A percentile compares a stretch with the other conserved stretches of the same genome.
These are phyloP conservation scores for Artemisia tridentata DNA, from an alignment of 129 eudicot genomes.

Conservation along the genomic window DNA sequence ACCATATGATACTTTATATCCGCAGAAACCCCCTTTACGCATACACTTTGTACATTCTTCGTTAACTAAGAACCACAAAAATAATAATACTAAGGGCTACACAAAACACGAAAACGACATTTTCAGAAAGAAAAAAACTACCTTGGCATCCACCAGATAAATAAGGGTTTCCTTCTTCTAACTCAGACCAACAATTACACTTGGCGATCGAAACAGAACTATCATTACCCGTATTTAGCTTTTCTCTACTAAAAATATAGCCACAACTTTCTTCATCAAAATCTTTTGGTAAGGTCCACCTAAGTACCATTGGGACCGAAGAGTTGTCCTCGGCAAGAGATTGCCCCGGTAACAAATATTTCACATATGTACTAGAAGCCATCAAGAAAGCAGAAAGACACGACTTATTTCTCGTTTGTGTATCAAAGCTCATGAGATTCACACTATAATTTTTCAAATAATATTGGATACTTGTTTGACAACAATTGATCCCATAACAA, in stretches of 20 bases:
- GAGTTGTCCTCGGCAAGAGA: not conserved
- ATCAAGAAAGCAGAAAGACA: conserved; percentile 29
- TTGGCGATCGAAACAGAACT: no score
- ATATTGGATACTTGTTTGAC: conserved; percentile 25
- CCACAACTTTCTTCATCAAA: conserved; percentile 2
- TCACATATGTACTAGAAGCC: conserved; percentile 14
- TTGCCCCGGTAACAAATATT: not conserved
- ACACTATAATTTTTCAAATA: conserved; percentile 17
- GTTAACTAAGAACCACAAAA: no score
- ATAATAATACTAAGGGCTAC: no score
- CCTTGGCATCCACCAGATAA: not conserved
- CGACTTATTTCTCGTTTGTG: not conserved
- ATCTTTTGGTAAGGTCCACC: conserved; percentile 25
- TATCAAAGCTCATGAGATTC: not conserved
- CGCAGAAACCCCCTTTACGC: no score
- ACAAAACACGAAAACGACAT: no score
- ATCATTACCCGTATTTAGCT: no score
- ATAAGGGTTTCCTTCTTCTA: conserved; percentile 38
- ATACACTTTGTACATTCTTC: no score
- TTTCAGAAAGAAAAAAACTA: no score
- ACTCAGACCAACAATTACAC: not conserved
- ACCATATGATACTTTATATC: no score
- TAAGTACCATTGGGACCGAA: conserved; percentile 13
- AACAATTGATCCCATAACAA: conserved; percentile 30
- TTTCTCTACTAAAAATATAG: not conserved